Base-by-base conservation (phyloP, 2,329 filamentous ascomycete species). In the Alternaria angustiovoidea region DNA sequence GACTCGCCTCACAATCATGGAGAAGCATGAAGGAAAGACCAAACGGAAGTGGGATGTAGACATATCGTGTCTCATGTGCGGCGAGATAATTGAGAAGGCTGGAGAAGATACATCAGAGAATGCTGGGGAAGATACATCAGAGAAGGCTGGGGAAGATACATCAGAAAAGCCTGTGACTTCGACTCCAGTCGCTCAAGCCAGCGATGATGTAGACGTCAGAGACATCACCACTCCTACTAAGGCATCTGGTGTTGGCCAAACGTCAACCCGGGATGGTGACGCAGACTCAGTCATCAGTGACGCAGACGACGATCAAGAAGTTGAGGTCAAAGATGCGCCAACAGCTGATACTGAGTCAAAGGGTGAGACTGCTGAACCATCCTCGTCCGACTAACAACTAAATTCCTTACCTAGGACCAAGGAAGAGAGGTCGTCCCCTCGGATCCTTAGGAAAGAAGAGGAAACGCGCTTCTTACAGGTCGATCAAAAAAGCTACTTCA, bases 21-120 rank as follows among this genome's bases (percentile, higher is more conserved):
- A 73, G 46, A 56, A 59, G 22, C 59, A 59, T 7, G n/a, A 41
- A 6, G 59, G 52, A 5, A 30, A 60, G 18, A 51, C 59, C 2
- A 57, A 57, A 4, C 52, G 20, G 3, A 63, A 51, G 9, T 68
- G 59, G 61, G 55, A 69, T 18, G 62, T 65, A 8, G 60, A 66
- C 38, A 57, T 72, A 46, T 51, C 56, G 16, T 74, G 70, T 51
- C 62, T 72, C 11, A 9, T 61, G 7, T 74, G 70, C 54, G 46
- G 60, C 4, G n/a, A 57, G 12, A 48, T 57, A 5, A 68, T 73
- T 24, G 68, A 71, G 34, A 43, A 61, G 4, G 61, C 51, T 5
- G 51, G 55, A 22, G 42, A 63, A n/a, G 46, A 57, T 12, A 22
- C 36, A 8, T 48, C 51, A 41, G 20, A 41, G 49, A 16, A 39